Percentiles rank a stretch among this genome's conserved stretches.
phyloP scores from a whole-genome alignment of 2,329 filamentous ascomycete species.

The Microsporum ferrugineum region DNA sequence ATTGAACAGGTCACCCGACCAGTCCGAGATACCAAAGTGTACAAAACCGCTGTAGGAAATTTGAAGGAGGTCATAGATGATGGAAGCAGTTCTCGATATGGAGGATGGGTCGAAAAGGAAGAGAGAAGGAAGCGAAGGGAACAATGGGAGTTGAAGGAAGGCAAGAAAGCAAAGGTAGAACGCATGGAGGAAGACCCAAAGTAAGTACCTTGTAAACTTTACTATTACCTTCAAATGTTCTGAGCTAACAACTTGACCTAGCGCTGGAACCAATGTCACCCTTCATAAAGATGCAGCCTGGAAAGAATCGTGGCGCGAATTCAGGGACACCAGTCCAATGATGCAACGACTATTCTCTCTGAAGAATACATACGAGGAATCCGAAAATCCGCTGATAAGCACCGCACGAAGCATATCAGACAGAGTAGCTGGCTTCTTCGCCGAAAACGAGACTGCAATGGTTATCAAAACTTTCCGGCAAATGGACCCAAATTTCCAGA shows the following conservation, averaged over 20 bases:
- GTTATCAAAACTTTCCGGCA: slow-evolving; percentile 97
- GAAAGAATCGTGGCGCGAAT: slow-evolving; percentile 97
- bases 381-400: slow-evolving; percentile 87
- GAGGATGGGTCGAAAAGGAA: slow-evolving; percentile 93
- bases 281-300: slow-evolving; percentile 93
- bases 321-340: slow-evolving; percentile 77
- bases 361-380: slow-evolving; percentile 84
- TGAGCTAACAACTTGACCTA: slow-evolving; percentile 34
- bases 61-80: slow-evolving; percentile 96
- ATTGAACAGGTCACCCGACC: slow-evolving; percentile 93
- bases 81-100: slow-evolving; percentile 88
- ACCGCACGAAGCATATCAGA: slow-evolving; percentile 92
- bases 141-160: slow-evolving; percentile 46
- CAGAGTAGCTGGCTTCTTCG: slow-evolving; percentile 86
- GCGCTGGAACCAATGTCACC: slow-evolving; percentile 87
- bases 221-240: slow-evolving; percentile 16
- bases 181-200: slow-evolving; percentile 72
- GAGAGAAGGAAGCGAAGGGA: slow-evolving; percentile 75
- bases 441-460: slow-evolving; percentile 93
- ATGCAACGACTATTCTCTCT: slow-evolving; percentile 81
- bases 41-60: slow-evolving; percentile 53
- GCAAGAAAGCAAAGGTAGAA: slow-evolving; percentile 42
- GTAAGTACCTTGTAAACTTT: slow-evolving; percentile 43
- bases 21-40: slow-evolving; percentile 86
- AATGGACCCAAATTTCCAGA: slow-evolving; percentile 89